Base-by-base conservation (phyloP, 2,329 filamentous ascomycete genomes). In the Penicillium sp. region DNA sequence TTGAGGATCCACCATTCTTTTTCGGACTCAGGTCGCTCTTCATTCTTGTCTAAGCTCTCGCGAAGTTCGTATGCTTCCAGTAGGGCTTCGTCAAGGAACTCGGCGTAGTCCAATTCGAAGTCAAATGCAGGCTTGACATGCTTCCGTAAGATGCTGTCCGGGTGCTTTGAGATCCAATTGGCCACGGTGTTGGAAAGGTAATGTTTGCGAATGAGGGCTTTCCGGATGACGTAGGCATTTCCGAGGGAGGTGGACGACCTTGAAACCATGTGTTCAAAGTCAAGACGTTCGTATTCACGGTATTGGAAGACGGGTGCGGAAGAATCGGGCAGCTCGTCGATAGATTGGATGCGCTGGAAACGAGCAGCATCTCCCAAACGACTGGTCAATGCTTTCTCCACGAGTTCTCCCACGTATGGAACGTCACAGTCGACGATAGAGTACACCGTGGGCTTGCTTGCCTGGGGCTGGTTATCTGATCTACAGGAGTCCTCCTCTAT, bases 1-100 rank as follows among this genome's bases (percentile, higher is more conserved):
- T 99, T 99, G 58, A 99, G 75, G 63, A 99, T 98, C 95, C 95
- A 99, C 93, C 93, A 99, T 71, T 96, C 86, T 57, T 83, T 82
- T 43, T 83, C 77, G 10, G 74, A 64, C 19, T 83, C 84, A 60
- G 95, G 93, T 37, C 80, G 80, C 26, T 75, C 72, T 49, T 84
- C 84, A 65, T 96, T 96, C 46, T 80, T 81, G 31, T 84, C 84
- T 73, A 96, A 82, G 64, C 90, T 93, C 55, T 91, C 90, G 21
- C 88, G 83, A 51, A 99, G 76, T 68, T 98, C 95, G 72, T 89
- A 98, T 0, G 90, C 90, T 73, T 99, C 95, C 2, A 96, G 82
- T 8, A 99, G 79, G 0, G 95, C 90, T 66, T 99, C 95, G 62
- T 98, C 95, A 14, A 99, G 79, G 69, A 98, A 99, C 77, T 99